Base-by-base conservation (phyloP, 306 rosid species). In the Trifolium pratense region DNA sequence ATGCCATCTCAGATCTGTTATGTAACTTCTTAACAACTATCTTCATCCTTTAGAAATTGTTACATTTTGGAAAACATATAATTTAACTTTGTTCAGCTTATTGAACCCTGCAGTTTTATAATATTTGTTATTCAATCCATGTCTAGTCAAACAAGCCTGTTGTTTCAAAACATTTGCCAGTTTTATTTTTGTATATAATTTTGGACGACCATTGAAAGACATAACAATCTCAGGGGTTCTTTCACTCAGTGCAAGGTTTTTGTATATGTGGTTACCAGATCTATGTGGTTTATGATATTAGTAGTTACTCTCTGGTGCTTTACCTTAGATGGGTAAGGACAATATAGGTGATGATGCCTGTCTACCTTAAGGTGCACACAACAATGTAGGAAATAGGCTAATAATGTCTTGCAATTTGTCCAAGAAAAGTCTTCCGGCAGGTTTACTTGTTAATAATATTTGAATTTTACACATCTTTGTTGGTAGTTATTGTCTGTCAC, bases 121-220 rank as follows among this genome's bases (percentile, higher is more conserved):
- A 7, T 73, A 32, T 8, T 59, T 59, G 68, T 57, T 68, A 55
- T 45, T 69, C 34, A 64, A 56, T 56, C 37, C 4, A 68, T 12
- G 9, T 51, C 73, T 70, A 75, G 78, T 29, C 36, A 58, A 64
- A 75, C 71, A 65, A 32, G 23, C 36, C 1, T 65, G 53, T 46
- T 61, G 21, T 59, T 83, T 69, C 49, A 29, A 75, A 75, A 21
- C 34, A 39, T 36, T 51, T 68, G 56, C 62, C 62, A 18, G 34
- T 14, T 43, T 52, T 63, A 45, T 8, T 20, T 55, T 23, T 67
- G 34, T 45, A 13, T 57, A 76, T 5, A 34, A 71, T 71, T 37
- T 52, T 20, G 23, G 57, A 46, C 73, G 51, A 29, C 39, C 46
- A 51, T 51, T 25, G 52, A 78, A 52, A 61, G 45, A 51, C 14